Conservation (phyloP, 768 basidiomycete species). For the Russula olivacea region DNA sequence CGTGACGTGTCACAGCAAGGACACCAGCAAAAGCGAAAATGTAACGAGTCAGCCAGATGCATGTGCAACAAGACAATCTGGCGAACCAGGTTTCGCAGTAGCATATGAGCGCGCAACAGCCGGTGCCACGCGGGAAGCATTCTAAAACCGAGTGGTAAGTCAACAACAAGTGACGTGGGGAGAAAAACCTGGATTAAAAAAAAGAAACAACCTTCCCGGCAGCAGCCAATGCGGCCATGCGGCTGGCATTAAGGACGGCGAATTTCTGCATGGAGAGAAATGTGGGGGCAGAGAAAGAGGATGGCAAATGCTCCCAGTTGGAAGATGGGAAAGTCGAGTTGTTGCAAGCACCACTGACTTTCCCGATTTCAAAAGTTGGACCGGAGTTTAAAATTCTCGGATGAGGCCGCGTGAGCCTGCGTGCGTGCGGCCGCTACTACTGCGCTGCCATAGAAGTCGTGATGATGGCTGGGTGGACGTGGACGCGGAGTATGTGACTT, state of each 20-base stretch:
- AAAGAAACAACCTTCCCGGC: constrained; percentile 49
- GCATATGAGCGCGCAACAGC: constrained; percentile 81
- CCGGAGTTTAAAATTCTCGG: constrained; percentile 23
- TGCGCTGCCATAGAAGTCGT: neutral
- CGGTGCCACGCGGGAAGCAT: constrained; percentile 40
- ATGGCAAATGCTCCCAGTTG: constrained; percentile 33
- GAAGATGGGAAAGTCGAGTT: constrained; percentile 37
- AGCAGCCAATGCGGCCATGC: constrained; percentile 68
- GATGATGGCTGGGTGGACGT: constrained; percentile 15
- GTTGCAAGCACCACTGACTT: constrained; percentile 28
- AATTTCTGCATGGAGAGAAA: constrained; percentile 67
- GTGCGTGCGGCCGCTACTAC: too few relatives aligned
- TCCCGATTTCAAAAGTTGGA: constrained; percentile 18
- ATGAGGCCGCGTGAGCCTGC: constrained; percentile 1
- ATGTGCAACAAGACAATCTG: neutral
- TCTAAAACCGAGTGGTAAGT: constrained; percentile 30
- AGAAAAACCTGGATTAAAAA: constrained; percentile 22
- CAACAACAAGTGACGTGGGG: constrained; percentile 25
- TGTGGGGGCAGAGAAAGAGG: constrained; percentile 37
- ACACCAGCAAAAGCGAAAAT: constrained; percentile 21
- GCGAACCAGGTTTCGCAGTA: constrained; percentile 93
- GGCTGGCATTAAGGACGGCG: constrained; percentile 78
- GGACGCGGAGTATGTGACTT: constrained; percentile 16
- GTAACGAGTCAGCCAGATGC: constrained; percentile 23
- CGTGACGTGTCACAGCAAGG: constrained; percentile 34